phyloP scores from a whole-genome alignment of 768 basidiomycete genomes.

The Podaxis rugospora region DNA sequence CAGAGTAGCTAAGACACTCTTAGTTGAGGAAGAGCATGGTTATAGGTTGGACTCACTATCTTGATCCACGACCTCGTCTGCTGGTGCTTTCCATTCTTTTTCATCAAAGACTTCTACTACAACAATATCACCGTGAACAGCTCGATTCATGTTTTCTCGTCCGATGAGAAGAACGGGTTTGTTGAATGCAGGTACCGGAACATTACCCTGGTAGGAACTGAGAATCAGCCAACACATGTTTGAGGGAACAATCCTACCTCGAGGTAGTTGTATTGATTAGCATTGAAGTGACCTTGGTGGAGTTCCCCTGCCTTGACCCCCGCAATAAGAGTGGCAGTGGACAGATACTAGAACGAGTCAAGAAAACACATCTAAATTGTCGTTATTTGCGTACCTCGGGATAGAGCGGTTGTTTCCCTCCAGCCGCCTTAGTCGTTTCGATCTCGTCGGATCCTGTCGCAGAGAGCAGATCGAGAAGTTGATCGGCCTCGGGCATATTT shows the following conservation, averaged over 20 bases:
- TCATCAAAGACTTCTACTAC: constrained; percentile 85
- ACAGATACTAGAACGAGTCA: constrained; percentile 60
- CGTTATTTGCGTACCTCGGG: constrained; percentile 51
- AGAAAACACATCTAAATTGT: not conserved
- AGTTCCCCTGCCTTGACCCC: constrained; percentile 83
- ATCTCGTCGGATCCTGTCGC: constrained; percentile 57
- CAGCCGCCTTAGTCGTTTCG: constrained; percentile 55
- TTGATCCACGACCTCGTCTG: constrained; percentile 91
- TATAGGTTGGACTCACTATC: constrained; percentile 51
- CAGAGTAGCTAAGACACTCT: constrained; percentile 52
- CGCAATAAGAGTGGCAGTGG: constrained; percentile 64
- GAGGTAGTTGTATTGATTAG: constrained; percentile 93
- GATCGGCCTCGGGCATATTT: constrained; percentile 56
- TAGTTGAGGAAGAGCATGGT: not conserved
- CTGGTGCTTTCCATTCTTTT: constrained; percentile 88
- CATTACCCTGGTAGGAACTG: constrained; percentile 50
- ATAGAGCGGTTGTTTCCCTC: constrained; percentile 60
- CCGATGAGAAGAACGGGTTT: constrained; percentile 85
- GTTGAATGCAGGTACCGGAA: constrained; percentile 64
- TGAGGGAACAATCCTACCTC: constrained; percentile 32
- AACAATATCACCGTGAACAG: constrained; percentile 91
- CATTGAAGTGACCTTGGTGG: constrained; percentile 92
- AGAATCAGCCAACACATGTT: not conserved
- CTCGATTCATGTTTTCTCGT: constrained; percentile 91
- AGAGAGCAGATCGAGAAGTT: constrained; percentile 80